phyloP scores from a whole-genome alignment of 768 basidiomycete species.

The Epithele typhae region DNA sequence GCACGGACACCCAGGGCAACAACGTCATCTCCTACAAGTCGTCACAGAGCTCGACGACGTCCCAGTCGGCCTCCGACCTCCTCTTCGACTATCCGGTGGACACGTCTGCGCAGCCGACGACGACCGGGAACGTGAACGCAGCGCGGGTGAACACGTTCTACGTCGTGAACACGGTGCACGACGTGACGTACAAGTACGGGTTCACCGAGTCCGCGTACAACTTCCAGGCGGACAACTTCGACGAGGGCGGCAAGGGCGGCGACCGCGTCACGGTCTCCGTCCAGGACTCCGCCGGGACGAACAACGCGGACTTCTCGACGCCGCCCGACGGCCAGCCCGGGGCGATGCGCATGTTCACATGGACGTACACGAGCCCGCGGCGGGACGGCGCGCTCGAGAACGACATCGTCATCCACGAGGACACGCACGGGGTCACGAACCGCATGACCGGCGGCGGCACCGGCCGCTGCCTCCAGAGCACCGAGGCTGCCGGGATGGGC shows the following conservation, averaged over 20 bases:
- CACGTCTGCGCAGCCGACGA: slow-evolving; percentile 33
- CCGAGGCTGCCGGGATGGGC: slow-evolving; percentile 65
- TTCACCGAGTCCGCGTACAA: slow-evolving; percentile 58
- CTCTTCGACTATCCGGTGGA: slow-evolving; percentile 38
- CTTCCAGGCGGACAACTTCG: slow-evolving; percentile 55
- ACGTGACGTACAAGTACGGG: slow-evolving; percentile 46
- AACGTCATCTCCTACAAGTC: slow-evolving; percentile 33
- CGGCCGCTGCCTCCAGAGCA: slow-evolving; percentile 40
- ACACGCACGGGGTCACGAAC: slow-evolving; percentile 44
- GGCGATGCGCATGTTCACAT: slow-evolving; percentile 31
- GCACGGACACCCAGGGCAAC: slow-evolving; percentile 35
- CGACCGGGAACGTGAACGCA: slow-evolving; percentile 44
- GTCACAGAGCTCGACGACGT: slow-evolving; percentile 24
- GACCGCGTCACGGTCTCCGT: slow-evolving; percentile 50
- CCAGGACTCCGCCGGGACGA: slow-evolving; percentile 38
- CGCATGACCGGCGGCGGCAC: slow-evolving; percentile 16
- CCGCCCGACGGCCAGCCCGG: slow-evolving; percentile 32
- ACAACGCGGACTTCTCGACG: slow-evolving; percentile 33
- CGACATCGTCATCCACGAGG: slow-evolving; percentile 50
- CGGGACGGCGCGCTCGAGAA: slow-evolving; percentile 65
- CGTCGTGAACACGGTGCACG: slow-evolving; percentile 57
- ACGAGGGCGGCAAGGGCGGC: slow-evolving; percentile 44
- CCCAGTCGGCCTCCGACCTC: slow-evolving; percentile 32
- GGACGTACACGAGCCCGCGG: slow-evolving; percentile 35
- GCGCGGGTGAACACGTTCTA: slow-evolving; percentile 57